A percentile compares a stretch with the other conserved stretches of the same genome.
phyloP scores from a whole-genome alignment of 345 rosid species.

The Euphorbia tirucalli region DNA sequence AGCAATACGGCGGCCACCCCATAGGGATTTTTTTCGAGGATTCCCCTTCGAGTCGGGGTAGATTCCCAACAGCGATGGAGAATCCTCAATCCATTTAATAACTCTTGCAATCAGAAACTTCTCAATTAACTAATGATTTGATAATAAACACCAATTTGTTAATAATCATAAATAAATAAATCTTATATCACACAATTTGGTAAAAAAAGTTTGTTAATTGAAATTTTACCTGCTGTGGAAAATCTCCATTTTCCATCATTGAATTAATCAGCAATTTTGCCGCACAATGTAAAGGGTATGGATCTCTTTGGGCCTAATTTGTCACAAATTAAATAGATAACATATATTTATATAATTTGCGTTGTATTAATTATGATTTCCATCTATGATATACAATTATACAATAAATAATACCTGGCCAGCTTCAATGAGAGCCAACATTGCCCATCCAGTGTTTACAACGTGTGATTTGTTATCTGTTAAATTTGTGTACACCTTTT shows the following conservation, averaged over 20 bases:
- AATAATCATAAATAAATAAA: no score
- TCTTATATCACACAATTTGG: no score
- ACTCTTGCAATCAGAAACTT: no score
- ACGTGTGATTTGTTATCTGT: constrained; percentile 35
- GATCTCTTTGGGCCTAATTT: constrained; percentile 14
- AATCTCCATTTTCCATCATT: constrained; percentile 20
- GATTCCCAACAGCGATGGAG: no score
- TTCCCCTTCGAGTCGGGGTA: no score
- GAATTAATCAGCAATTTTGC: constrained; percentile 24
- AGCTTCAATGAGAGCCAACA: constrained; percentile 50
- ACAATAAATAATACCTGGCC: constrained; percentile 38
- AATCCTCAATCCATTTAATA: no score
- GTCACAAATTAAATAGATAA: background rate
- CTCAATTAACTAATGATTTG: no score
- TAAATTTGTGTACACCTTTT: constrained; percentile 42
- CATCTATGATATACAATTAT: background rate
- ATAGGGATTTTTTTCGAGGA: no score
- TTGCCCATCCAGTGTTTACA: constrained; percentile 48
- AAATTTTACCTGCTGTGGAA: constrained; percentile 20
- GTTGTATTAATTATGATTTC: no score
- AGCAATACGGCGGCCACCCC: no score
- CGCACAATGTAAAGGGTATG: constrained; percentile 18
- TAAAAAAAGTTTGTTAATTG: no score
- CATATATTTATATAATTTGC: background rate
- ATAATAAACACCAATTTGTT: no score